Evolutionary conservation across 257 asterid genomes (phyloP).

Genomic region (Linaria vulgaris): DNA sequence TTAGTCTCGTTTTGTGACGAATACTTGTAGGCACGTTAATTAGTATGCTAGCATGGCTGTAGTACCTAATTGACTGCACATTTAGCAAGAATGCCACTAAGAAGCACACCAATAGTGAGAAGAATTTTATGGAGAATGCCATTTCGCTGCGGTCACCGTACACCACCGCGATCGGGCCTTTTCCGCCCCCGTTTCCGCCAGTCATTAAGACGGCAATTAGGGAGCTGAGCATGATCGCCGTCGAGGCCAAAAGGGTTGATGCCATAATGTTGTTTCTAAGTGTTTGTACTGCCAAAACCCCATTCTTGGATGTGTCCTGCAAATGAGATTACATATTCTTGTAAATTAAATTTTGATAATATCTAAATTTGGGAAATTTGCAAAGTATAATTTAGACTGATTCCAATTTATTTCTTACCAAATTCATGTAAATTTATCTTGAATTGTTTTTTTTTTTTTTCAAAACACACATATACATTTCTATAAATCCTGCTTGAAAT

Average conservation of each 20-base stretch:
- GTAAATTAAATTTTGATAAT: too few species aligned
- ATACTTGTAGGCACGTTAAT: conserved; percentile 63
- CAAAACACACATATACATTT: too few species aligned
- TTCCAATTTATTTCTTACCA: too few species aligned
- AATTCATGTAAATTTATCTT: too few species aligned
- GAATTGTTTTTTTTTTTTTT: too few species aligned
- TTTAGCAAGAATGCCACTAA: conserved; percentile 68
- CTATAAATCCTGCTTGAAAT: too few species aligned
- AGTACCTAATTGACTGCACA: conserved; percentile 85
- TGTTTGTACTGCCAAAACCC: conserved; percentile 81
- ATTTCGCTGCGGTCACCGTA: conserved; percentile 41
- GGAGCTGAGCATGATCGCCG: conserved; percentile 81
- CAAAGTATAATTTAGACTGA: too few species aligned
- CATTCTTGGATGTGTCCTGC: conserved; percentile 67
- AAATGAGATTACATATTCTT: not conserved
- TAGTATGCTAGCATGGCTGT: conserved; percentile 89
- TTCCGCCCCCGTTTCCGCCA: conserved; percentile 28
- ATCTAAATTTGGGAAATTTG: too few species aligned
- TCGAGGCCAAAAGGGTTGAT: conserved; percentile 79
- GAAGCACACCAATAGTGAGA: conserved; percentile 72
- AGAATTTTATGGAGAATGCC: conserved; percentile 59
- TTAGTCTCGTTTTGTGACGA: not conserved
- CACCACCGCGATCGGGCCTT: conserved; percentile 27
- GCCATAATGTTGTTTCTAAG: conserved; percentile 94
- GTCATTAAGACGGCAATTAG: conserved; percentile 78